These are phyloP conservation scores for Thielaviopsis ethacetica DNA, from an alignment of 2,329 filamentous ascomycete species.

Conservation along the genomic window DNA sequence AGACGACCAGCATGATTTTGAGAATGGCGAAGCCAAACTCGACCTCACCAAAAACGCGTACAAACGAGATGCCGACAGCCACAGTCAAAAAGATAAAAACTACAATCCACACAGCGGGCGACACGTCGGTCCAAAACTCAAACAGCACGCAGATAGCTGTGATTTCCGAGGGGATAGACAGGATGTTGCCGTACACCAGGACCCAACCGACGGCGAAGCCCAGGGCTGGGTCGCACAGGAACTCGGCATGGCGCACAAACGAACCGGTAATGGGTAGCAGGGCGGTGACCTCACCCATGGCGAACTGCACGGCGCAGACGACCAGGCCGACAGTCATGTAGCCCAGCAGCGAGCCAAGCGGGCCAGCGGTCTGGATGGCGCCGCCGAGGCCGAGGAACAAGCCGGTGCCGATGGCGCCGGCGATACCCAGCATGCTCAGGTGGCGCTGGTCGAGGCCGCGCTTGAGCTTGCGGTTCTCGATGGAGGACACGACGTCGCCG, in stretches of 20 bases:
- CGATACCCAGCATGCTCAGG: constrained; percentile 46
- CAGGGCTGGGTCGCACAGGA: constrained; percentile 44
- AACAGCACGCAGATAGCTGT: constrained; percentile 46
- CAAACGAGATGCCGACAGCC: constrained; percentile 20
- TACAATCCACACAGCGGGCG: constrained; percentile 28
- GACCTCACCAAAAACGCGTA: constrained; percentile 41
- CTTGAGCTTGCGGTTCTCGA: constrained; percentile 33
- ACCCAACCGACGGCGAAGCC: constrained; percentile 39
- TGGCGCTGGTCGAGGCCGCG: constrained; percentile 32
- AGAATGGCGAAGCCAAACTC: constrained; percentile 35
- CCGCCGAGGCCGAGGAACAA: constrained; percentile 42
- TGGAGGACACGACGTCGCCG: constrained; percentile 28
- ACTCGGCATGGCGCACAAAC: constrained; percentile 43
- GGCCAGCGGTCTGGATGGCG: constrained; percentile 34
- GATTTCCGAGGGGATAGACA: constrained; percentile 43
- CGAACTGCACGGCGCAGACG: constrained; percentile 40
- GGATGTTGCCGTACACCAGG: constrained; percentile 36
- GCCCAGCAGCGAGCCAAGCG: constrained; percentile 30
- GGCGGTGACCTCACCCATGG: constrained; percentile 43
- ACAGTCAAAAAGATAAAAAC: constrained; percentile 34
- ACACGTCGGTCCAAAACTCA: constrained; percentile 45
- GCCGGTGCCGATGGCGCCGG: constrained; percentile 43
- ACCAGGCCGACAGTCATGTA: constrained; percentile 41
- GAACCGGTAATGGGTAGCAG: constrained; percentile 45
- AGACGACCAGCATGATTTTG: constrained; percentile 44